Evolutionary conservation across 805 yeast genomes (phyloP), one percentile per base, ranked within the genome.

Genomic region (Nakazawaea populi): DNA sequence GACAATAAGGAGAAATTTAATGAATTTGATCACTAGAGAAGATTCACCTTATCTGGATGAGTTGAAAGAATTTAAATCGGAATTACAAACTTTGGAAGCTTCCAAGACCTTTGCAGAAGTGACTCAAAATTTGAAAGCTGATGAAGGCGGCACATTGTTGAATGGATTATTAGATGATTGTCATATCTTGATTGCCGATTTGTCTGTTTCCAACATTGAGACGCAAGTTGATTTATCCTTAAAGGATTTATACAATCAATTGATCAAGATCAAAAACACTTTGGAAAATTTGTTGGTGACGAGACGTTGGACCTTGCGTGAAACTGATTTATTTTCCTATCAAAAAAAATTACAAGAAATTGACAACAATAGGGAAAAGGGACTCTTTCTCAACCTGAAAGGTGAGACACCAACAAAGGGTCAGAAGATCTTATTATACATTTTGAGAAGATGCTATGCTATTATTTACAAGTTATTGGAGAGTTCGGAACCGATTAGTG

Each of bases 281-380:
- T 75, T 94, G 54, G 96, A 89, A 58, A 89, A 88, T 57, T 72
- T 94, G 55, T 74, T 92, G 59, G 82, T 94, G 43, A 94, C 99
- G 3, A 83, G 97, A 67, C 80, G 99, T 65, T 94, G 99, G 99
- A 92, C 98, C 2, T 73, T 94, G 70, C 81, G 99, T 62, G 96
- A 91, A 61, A 94, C 99, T 0, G 99, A 94, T 69, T 74, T 94
- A 54, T 94, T 87, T 69, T 76, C 77, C 46, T 91, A 87, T 64
- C 96, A 90, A 67, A 82, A 84, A 60, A 75, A 76, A 55, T 73
- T 94, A 55, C 83, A 81, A 60, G 77, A 74, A 52, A 83, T 94
- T 54, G 97, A 92, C 63, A 85, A 82, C 48, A 63, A 77, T 55
- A 75, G 97, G 59, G 75, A 83, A 6, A 72, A 77, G 48, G 88